phyloP scores from a whole-genome alignment of 176 grass and related monocot genomes.

The Carex myosuroides region DNA sequence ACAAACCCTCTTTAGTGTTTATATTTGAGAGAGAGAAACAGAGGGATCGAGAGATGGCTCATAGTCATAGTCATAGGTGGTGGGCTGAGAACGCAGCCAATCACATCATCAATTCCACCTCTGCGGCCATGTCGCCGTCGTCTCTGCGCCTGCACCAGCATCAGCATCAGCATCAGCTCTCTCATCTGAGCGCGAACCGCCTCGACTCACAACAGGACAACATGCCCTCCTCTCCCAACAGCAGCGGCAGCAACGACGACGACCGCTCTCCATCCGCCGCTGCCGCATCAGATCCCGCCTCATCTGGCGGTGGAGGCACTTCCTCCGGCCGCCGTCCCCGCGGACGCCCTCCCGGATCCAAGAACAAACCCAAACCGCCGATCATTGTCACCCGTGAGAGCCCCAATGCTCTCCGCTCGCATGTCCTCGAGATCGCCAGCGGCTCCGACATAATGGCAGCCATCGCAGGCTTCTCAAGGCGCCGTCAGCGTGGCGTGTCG shows the following conservation, averaged over 20 bases:
- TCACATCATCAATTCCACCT: constrained; percentile 9
- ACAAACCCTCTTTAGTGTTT: background rate
- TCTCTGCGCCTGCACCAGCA: background rate
- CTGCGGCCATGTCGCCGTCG: background rate
- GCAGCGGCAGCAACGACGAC: constrained; percentile 39
- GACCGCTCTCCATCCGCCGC: constrained; percentile 29
- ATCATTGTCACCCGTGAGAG: constrained; percentile 75
- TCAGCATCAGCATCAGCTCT: constrained; percentile 33
- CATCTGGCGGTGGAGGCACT: background rate
- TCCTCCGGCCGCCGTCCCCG: constrained; percentile 43
- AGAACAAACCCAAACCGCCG: constrained; percentile 90
- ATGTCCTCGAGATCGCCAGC: constrained; percentile 88
- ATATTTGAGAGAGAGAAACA: background rate
- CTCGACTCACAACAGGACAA: constrained; percentile 21
- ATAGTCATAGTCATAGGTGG: constrained; percentile 54
- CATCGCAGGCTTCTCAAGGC: constrained; percentile 61
- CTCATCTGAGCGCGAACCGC: constrained; percentile 31
- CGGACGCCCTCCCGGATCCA: constrained; percentile 75
- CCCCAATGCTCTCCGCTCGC: constrained; percentile 78
- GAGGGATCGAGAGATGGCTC: constrained; percentile 45
- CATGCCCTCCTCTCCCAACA: constrained; percentile 5
- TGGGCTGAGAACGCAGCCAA: constrained; percentile 47
- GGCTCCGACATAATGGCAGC: constrained; percentile 82
- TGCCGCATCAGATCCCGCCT: constrained; percentile 1
- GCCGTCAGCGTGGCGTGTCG: constrained; percentile 69